Evolutionary conservation across 768 basidiomycete genomes (phyloP).

Genomic region (Mycena latifolia): DNA sequence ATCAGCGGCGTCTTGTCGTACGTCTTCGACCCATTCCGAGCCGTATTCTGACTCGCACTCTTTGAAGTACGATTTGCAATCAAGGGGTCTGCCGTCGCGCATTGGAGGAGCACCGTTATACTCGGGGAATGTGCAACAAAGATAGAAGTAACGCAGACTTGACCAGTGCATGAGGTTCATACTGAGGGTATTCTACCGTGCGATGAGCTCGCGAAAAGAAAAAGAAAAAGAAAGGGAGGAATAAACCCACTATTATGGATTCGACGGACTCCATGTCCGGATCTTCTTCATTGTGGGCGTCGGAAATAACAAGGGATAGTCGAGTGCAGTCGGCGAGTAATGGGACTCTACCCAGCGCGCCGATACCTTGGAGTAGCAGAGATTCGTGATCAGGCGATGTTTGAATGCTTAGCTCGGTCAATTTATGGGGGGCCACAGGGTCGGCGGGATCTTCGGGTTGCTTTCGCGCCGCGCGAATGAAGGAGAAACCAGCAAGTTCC

Average conservation of each 20-base stretch:
- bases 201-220: too few species aligned
- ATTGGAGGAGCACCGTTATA: not conserved
- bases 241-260: not conserved
- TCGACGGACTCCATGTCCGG: not conserved
- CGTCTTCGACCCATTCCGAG: not conserved
- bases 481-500: not conserved
- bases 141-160: not conserved
- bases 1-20: constrained; percentile 4
- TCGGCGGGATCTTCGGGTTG: not conserved
- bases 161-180: constrained; percentile 4
- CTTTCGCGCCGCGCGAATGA: not conserved
- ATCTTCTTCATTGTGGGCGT: not conserved
- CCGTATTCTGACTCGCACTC: not conserved
- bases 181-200: not conserved
- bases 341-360: constrained; percentile 5
- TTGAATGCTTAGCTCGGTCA: constrained; percentile 2
- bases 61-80: constrained; percentile 1
- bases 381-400: not conserved
- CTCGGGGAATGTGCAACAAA: constrained; percentile 4
- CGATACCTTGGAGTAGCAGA: not conserved
- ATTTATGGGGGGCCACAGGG: not conserved
- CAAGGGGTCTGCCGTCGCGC: not conserved
- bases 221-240: not conserved
- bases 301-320: constrained; percentile 9
- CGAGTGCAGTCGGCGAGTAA: constrained; percentile 9